Base-by-base conservation (phyloP, 1,284 basidiomycete species). In the Ganoderma lingzhi region DNA sequence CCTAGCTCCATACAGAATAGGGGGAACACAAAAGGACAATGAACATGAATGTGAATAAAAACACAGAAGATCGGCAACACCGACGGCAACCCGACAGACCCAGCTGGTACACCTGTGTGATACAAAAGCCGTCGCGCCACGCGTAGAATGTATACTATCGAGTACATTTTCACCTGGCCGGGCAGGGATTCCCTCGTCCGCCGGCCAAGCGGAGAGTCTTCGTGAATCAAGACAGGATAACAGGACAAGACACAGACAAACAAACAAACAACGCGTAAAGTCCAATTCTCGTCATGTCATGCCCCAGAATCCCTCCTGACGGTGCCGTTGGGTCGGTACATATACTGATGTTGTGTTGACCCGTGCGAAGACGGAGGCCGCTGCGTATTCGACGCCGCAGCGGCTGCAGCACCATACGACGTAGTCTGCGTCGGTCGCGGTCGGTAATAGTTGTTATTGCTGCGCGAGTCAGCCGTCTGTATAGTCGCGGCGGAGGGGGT, bases 271-370 rank as follows among this genome's bases (percentile, higher is more conserved):
- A 64, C 0, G 53, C 64, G 30, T 41, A 37, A n/a, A 30, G 48
- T 53, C 48, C 48, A 12, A 53, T 28, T 53, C 32, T 30, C 8
- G 9, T 39, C 66, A 72, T 61, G 68, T 51, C 66, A 72, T 61
- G 68, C 63, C 59, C 68, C 67, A 32, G 73, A 74, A 51, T 74
- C 74, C 65, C 69, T 60, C 60, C 71, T 45, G 28, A 37, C 51
- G 12, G 70, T 55, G 6, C 82, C 85, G 70, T 83, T 84, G 53
- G 84, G 79, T 55, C 83, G 81, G 68, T 82, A 86, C 79, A 85
- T 83, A 74, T 82, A 86, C 65, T 82, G 84, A 72, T 84, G 84
- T 41, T 77, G 75, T 23, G 81, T 70, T 35, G 76, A 75, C 6
- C 76, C 74, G 53, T 80, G 77, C 15, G 81, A 78, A 19, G 82